Conservation (phyloP, 176 grass and related monocot genomes). For the Zea mays region DNA sequence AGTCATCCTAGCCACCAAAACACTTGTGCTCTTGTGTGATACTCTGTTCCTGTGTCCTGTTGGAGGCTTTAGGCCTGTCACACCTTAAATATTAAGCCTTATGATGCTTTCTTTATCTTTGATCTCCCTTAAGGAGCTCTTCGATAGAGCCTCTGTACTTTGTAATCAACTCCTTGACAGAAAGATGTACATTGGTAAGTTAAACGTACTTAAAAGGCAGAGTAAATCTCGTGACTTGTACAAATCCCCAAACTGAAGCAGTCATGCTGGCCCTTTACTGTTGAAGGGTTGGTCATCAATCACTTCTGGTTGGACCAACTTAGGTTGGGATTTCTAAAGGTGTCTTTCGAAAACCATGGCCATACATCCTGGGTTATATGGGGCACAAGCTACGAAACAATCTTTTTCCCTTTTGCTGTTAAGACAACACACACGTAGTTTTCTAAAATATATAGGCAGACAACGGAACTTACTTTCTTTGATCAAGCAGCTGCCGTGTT, state of each 20-base stretch:
- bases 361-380: not conserved
- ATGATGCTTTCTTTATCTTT: slow-evolving; percentile 12
- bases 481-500: slow-evolving; percentile 42
- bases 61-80: no score
- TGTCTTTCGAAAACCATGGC: not conserved
- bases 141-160: slow-evolving; percentile 48
- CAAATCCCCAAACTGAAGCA: not conserved
- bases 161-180: slow-evolving; percentile 43
- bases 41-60: no score
- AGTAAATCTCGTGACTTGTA: not conserved
- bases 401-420: no score
- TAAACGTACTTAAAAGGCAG: no score
- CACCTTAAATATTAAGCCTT: not conserved
- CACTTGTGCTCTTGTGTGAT: no score
- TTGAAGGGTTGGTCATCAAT: no score
- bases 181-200: not conserved
- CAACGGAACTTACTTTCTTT: slow-evolving; percentile 41
- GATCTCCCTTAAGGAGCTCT: slow-evolving; percentile 39
- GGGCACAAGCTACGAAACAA: not conserved
- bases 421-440: no score
- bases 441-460: no score
- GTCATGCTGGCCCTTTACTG: not conserved
- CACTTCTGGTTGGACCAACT: not conserved
- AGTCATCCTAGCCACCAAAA: no score
- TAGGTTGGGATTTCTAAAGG: not conserved